A percentile compares a stretch with the other conserved stretches of the same genome.
phyloP scores from a whole-genome alignment of 2,329 filamentous ascomycete species.

The Cordyceps cateniannulata region DNA sequence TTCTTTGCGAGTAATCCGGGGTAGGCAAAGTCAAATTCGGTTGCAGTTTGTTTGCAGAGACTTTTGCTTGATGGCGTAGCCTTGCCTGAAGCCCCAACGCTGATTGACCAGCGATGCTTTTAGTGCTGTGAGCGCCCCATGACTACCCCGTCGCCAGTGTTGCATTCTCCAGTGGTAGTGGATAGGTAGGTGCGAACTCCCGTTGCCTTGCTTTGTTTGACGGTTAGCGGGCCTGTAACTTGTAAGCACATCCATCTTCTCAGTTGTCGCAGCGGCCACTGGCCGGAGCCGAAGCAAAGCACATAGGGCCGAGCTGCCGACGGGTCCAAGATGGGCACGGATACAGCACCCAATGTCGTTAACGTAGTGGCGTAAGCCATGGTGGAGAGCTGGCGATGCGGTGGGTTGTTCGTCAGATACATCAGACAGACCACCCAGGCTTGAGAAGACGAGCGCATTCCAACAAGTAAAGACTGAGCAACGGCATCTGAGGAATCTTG shows the following conservation, averaged over 20 bases:
- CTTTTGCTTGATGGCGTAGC: not conserved
- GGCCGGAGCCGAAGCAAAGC: not conserved
- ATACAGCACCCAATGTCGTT: not conserved
- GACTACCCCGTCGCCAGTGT: not conserved
- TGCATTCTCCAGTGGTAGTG: not conserved
- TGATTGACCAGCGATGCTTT: not conserved
- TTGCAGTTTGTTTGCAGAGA: not conserved
- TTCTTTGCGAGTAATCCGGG: not conserved
- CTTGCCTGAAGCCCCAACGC: constrained; percentile 1
- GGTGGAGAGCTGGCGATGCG: constrained; percentile 6
- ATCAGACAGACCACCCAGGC: not conserved
- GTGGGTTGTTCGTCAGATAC: not conserved
- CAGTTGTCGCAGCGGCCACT: not conserved
- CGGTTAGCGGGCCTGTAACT: not conserved
- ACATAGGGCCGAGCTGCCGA: not conserved
- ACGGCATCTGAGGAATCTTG: not conserved
- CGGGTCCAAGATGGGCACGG: not conserved
- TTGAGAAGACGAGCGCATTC: not conserved
- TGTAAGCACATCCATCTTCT: no score
- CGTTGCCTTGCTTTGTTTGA: not conserved
- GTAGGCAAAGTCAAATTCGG: not conserved
- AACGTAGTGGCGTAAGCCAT: not conserved
- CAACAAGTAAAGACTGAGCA: no score
- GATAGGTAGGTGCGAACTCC: not conserved
- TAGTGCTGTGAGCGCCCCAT: not conserved